Evolutionary conservation across 106 monocot genomes (phyloP), one percentile per base, ranked within the genome.

Genomic region (Dendrobium nobile): DNA sequence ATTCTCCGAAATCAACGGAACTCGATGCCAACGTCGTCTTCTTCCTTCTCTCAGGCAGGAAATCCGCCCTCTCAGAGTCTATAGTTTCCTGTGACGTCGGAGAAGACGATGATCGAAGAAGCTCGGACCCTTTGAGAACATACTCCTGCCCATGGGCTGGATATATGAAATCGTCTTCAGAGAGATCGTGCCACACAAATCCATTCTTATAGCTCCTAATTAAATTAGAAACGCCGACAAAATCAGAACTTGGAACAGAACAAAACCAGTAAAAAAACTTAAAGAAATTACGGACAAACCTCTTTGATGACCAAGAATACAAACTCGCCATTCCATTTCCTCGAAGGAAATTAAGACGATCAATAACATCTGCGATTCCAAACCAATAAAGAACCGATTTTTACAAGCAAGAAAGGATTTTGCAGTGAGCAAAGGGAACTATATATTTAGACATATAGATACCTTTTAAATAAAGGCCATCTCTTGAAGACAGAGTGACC

Each of bases 141-240:
- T 98, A 94, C 85, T 98, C 97, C 13, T 86, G 67, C 61, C 92
- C 92, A 28, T 85, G 94, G 2, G 82, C 84, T 2, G 97, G 97
- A 82, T 88, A 82, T 77, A 98, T 94, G 82, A 91, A 84, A 67
- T 98, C 94, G 81, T 89, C 88, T n/a, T 92, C 88, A 3, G 84
- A 78, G 73, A 98, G 90, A 79, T 98, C 97, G 64, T 98, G 94
- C 97, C 97, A 98, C 80, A 98, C 97, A 75, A 86, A 98, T 73
- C 97, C 97, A 74, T 94, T 93, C 83, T 89, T 96, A 82, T 96
- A 96, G 80, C 90, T 85, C 88, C 93, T 96, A 72, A 80, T 31
- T 47, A 78, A 82, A 61, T 75, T 28, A 16, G 2, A 47, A 22
- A 22, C 74, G 54, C n/a, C 19, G 22, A 15, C 0, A 24, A 54